A percentile compares a stretch with the other conserved stretches of the same genome.
Conservation (phyloP, 2,329 filamentous ascomycete species). For the Fusarium tupiense region DNA sequence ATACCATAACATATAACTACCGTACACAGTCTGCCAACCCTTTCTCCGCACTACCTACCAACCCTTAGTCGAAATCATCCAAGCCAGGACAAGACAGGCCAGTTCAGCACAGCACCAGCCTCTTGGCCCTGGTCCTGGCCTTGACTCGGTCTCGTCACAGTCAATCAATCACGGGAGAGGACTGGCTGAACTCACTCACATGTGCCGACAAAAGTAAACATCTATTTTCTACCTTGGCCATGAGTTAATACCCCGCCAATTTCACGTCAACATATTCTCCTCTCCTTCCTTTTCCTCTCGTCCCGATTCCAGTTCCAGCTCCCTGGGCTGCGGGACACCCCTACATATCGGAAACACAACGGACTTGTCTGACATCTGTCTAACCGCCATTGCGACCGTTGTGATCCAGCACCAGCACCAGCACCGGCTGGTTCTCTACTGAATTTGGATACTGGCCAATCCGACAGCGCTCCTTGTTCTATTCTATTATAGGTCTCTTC, state of each 20-base stretch:
- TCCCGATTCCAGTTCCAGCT: conserved; percentile 2
- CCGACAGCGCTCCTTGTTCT: neutral
- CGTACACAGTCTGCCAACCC: conserved; percentile 5
- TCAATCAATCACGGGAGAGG: conserved; percentile 20
- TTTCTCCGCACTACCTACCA: conserved; percentile 12
- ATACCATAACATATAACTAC: neutral
- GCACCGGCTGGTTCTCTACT: neutral
- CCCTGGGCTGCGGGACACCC: conserved; percentile 26
- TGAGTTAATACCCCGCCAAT: conserved; percentile 29
- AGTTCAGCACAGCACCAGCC: neutral
- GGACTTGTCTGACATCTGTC: conserved; percentile 18
- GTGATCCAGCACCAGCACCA: neutral
- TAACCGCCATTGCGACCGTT: neutral
- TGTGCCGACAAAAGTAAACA: conserved; percentile 23
- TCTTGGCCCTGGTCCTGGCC: conserved; percentile 6
- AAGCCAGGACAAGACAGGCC: neutral
- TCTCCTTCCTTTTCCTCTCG: conserved; percentile 4
- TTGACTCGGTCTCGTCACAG: conserved; percentile 28
- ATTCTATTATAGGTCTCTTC: neutral
- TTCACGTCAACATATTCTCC: conserved; percentile 2
- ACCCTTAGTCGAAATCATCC: neutral
- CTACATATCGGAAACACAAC: conserved; percentile 32
- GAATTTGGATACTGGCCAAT: neutral
- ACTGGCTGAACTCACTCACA: conserved; percentile 17
- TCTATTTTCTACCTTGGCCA: neutral